These are phyloP conservation scores for Saitozyma sp. DNA, from an alignment of 768 basidiomycete species.

Conservation along the genomic window DNA sequence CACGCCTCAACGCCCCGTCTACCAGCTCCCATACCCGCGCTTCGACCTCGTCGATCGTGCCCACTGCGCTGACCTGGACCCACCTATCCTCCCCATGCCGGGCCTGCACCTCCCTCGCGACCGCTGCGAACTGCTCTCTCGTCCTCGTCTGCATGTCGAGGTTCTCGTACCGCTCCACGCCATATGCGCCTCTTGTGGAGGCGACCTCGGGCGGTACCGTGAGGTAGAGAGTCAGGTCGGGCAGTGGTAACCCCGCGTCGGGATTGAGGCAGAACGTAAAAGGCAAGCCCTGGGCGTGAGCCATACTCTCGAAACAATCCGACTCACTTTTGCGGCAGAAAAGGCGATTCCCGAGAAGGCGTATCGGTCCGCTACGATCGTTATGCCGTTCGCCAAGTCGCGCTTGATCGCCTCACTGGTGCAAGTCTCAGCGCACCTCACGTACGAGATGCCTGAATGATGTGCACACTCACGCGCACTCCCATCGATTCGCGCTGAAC, in stretches of 20 bases:
- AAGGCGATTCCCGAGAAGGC: slow-evolving; percentile 96
- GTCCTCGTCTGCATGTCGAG: slow-evolving; percentile 31
- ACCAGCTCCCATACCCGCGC: slow-evolving; percentile 32
- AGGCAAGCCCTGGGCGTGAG: slow-evolving; percentile 58
- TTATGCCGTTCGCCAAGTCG: slow-evolving; percentile 64
- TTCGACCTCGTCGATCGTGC: slow-evolving; percentile 40
- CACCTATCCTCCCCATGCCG: slow-evolving; percentile 34
- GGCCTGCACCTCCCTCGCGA: slow-evolving; percentile 30
- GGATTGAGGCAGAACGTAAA: slow-evolving; percentile 83
- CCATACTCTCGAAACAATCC: not conserved
- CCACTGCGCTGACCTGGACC: slow-evolving; percentile 36
- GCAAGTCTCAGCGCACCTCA: slow-evolving; percentile 1
- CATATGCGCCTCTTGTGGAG: slow-evolving; percentile 71
- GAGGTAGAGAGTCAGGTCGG: slow-evolving; percentile 85
- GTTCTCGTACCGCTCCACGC: slow-evolving; percentile 79
- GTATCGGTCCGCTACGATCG: slow-evolving; percentile 87
- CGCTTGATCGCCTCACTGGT: slow-evolving; percentile 64
- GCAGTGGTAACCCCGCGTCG: slow-evolving; percentile 81
- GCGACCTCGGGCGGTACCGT: slow-evolving; percentile 73
- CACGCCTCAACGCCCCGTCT: not conserved
- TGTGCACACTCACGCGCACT: slow-evolving; percentile 66
- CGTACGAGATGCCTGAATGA: not conserved
- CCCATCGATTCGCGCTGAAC: slow-evolving; percentile 97
- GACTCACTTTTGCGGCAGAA: slow-evolving; percentile 56
- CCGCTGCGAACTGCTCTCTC: slow-evolving; percentile 37